These are phyloP conservation scores for Amanita thiersii DNA, from an alignment of 768 basidiomycete genomes.

Conservation along the genomic window DNA sequence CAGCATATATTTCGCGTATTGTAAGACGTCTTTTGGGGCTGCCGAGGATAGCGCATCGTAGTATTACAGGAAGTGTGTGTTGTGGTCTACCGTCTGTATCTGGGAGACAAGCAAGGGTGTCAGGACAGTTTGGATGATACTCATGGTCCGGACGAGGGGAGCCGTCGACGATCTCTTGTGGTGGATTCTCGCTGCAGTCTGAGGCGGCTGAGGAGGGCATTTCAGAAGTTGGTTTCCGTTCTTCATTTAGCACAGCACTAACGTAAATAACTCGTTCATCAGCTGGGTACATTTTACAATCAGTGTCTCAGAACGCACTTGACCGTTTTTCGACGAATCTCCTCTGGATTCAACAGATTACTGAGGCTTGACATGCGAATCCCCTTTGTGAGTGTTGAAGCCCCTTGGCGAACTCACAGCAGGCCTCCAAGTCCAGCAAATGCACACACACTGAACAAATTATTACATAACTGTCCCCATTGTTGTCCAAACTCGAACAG, in stretches of 20 bases:
- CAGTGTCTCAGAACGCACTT: slow-evolving; percentile 27
- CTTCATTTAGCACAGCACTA: slow-evolving; percentile 8
- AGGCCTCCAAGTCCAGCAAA: slow-evolving; percentile 5
- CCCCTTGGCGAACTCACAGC: slow-evolving; percentile 3
- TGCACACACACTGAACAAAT: slow-evolving; percentile 8
- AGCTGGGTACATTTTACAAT: background rate
- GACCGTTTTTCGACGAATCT: slow-evolving; percentile 24
- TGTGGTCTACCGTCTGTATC: slow-evolving; percentile 75
- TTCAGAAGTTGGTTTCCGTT: slow-evolving; percentile 16
- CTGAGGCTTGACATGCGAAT: slow-evolving; percentile 45
- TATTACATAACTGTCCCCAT: slow-evolving; percentile 9
- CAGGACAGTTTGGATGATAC: slow-evolving; percentile 71
- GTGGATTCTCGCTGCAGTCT: slow-evolving; percentile 21
- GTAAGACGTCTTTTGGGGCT: slow-evolving; percentile 69
- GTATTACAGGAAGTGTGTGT: slow-evolving; percentile 78
- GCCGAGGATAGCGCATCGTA: slow-evolving; percentile 78
- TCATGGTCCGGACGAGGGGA: slow-evolving; percentile 27
- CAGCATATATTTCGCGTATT: slow-evolving; percentile 79
- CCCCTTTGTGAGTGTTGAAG: slow-evolving; percentile 1
- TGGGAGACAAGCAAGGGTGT: slow-evolving; percentile 68
- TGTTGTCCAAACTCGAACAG: slow-evolving; percentile 8
- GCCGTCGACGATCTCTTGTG: slow-evolving; percentile 19
- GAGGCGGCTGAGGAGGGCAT: slow-evolving; percentile 28
- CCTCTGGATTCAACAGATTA: slow-evolving; percentile 50
- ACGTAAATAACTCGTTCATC: slow-evolving; percentile 1